Evolutionary conservation across 352 stramenopile species (phyloP).

Genomic region (Pythium scleroteichum): DNA sequence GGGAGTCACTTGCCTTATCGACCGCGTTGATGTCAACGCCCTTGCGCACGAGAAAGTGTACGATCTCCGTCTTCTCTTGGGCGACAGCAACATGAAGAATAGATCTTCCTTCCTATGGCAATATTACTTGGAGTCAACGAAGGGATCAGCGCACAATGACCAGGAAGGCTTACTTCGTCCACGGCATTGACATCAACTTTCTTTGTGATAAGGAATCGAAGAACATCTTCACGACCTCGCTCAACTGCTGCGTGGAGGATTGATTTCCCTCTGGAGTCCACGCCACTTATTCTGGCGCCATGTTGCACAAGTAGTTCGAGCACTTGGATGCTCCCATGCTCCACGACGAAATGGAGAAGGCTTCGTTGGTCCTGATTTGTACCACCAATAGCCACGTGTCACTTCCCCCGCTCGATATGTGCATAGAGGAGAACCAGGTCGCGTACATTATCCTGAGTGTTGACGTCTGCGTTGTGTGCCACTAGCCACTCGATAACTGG

Average conservation of each 20-base stretch:
- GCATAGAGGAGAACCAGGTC: neutral
- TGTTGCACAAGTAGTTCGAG: slow-evolving; percentile 13
- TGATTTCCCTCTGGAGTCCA: slow-evolving; percentile 9
- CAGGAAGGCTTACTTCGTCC: slow-evolving; percentile 3
- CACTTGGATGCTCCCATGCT: slow-evolving; percentile 6
- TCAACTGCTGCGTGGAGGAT: slow-evolving; percentile 12
- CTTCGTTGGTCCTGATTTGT: slow-evolving; percentile 3
- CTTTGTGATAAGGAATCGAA: slow-evolving; percentile 6
- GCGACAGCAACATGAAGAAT: slow-evolving; percentile 14
- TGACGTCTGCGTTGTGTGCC: slow-evolving; percentile 10
- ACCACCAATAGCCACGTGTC: neutral
- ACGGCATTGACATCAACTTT: slow-evolving; percentile 12
- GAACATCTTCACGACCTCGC: slow-evolving; percentile 13
- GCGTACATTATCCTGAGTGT: slow-evolving; percentile 13
- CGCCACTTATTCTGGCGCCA: slow-evolving; percentile 4
- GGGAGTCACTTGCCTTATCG: slow-evolving; percentile 1
- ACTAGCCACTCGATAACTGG: slow-evolving; percentile 6
- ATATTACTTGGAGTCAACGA: neutral
- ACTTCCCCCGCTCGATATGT: neutral
- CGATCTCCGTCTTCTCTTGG: slow-evolving; percentile 10
- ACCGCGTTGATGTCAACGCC: slow-evolving; percentile 15
- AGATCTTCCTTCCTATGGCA: slow-evolving; percentile 2
- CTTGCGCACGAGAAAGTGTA: slow-evolving; percentile 1
- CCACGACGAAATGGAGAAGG: slow-evolving; percentile 11
- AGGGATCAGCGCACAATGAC: too few species aligned